Evolutionary conservation across 179 eudicot genomes (phyloP), one percentile per base, ranked within the genome.

Genomic region (Spinacia oleracea): DNA sequence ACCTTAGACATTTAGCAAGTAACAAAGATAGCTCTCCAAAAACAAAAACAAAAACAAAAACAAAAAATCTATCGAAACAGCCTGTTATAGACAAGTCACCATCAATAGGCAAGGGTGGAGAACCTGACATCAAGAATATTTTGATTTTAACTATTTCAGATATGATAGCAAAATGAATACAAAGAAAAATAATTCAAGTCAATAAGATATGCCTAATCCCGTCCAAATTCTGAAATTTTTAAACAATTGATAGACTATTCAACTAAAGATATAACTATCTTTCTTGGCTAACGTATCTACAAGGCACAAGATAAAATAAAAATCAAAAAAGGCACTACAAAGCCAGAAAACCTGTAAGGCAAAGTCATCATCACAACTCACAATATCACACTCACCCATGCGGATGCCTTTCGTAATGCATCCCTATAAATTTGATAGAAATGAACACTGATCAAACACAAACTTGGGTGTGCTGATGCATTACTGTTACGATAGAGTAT

Each of bases 51-150:
- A 45, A 3, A 45, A 45, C 1, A 11, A 1, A 23, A 68, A 42
- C 3, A 68, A 23, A 14, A 4, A 8, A 18, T 68, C 72, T n/a
- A 38, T 5, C 53, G 46, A 6, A 70, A 11, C 51, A 70, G 38
- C 58, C 56, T 70, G 38, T 40, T 69, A 69, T 32, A 69, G 50
- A 7, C 72, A 69, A n/a, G 29, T 69, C 27, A 67, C 12, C 53
- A 48, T 67, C 10, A 42, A 12, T 42, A 40, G 46, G 29, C 12
- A 43, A 15, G 74, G 25, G 25, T 71, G 40, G 40, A 16, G 15
- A 46, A 48, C 35, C 4, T 27, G 40, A 70, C 12, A 45, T 46
- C 43, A 72, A 15, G 11, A 38, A 48, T 50, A 50, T 9, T 32
- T 32, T 15, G 51, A 1, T 27, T 51, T 29, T 0, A 10, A 10